These are phyloP conservation scores for Claviceps quebecensis DNA, from an alignment of 2,329 filamentous ascomycete genomes.

Conservation along the genomic window DNA sequence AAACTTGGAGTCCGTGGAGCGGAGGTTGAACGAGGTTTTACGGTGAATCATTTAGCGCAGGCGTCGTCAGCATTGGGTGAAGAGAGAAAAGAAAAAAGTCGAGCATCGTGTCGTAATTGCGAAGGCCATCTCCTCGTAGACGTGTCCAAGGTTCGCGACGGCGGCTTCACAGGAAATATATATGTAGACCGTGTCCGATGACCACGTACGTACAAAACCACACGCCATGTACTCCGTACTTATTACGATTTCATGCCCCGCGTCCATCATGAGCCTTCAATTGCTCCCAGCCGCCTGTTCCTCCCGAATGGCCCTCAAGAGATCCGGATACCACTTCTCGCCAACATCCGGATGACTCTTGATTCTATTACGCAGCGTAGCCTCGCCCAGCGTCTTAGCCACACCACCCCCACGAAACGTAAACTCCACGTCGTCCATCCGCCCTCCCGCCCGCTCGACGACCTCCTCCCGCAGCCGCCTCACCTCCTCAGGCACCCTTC, in stretches of 20 bases:
- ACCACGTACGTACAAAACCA: neutral
- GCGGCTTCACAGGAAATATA: neutral
- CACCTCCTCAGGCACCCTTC: slow-evolving; percentile 45
- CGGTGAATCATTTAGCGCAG: slow-evolving; percentile 3
- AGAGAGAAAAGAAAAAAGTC: neutral
- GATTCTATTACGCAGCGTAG: slow-evolving; percentile 68
- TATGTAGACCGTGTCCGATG: neutral
- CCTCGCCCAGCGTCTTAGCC: slow-evolving; percentile 61
- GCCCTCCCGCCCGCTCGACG: slow-evolving; percentile 39
- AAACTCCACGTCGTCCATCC: slow-evolving; percentile 69
- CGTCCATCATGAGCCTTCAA: slow-evolving; percentile 15
- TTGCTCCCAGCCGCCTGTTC: slow-evolving; percentile 27
- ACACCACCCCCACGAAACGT: slow-evolving; percentile 61
- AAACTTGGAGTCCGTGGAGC: neutral
- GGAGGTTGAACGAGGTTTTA: slow-evolving; percentile 2
- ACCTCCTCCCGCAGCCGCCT: slow-evolving; percentile 46
- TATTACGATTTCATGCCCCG: slow-evolving; percentile 7
- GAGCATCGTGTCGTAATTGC: neutral
- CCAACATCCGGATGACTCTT: slow-evolving; percentile 83
- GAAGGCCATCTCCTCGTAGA: neutral
- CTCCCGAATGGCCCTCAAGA: slow-evolving; percentile 41
- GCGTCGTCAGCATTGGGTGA: slow-evolving; percentile 3
- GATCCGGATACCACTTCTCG: slow-evolving; percentile 63
- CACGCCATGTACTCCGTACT: neutral
- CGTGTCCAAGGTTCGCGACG: neutral